Base-by-base conservation (phyloP, 2,329 filamentous ascomycete genomes). In the Lachnellula occidentalis region DNA sequence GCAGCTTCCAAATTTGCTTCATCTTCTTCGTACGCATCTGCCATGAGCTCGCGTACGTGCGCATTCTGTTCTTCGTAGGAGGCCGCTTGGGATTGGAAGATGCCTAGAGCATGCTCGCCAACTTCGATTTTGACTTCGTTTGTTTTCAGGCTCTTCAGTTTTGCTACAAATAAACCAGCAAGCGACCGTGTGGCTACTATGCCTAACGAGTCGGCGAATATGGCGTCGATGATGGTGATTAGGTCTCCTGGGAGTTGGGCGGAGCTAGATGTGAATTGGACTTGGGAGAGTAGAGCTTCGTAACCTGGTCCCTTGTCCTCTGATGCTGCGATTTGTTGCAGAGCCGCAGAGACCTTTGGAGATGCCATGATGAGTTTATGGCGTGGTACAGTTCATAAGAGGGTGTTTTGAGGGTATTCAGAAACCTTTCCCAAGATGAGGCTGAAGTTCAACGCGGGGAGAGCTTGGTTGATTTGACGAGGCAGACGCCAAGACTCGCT, bases 31-130 rank as follows among this genome's bases (percentile, higher is more conserved):
- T 94, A 87, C 12, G 90, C 90, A 56, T 88, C 83, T 19, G 92
- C 92, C 17, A 96, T 78, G 51, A 91, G 81, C 67, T 92, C 85
- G 60, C 91, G 88, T 51, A 96, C 78, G 45, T 82, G 77, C 5
- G 87, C 88, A 64, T 88, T 84, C 71, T 95, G 90, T 70, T 97
- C 92, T 71, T 94, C 85, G 66, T 90, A 94, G 2, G 86, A 88
- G 34, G 69, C 87, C 72, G 72, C 86, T 27, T 70, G 87, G 72
- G 69, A 79, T 70, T 73, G 67, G 50, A 96, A 79, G 43, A 83
- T 76, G 49, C 78, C 74, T 42, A 95, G 79, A n/a, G 89, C 81
- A 68, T 87, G 83, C 65, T 82, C 79, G 64, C 88, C 91, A 46
- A 91, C 87, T 61, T 85, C 81, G 64, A 95, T 87, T 73, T 86